Base-by-base conservation (phyloP, 108 stramenopile genomes). In the Parietichytrium sp. region DNA sequence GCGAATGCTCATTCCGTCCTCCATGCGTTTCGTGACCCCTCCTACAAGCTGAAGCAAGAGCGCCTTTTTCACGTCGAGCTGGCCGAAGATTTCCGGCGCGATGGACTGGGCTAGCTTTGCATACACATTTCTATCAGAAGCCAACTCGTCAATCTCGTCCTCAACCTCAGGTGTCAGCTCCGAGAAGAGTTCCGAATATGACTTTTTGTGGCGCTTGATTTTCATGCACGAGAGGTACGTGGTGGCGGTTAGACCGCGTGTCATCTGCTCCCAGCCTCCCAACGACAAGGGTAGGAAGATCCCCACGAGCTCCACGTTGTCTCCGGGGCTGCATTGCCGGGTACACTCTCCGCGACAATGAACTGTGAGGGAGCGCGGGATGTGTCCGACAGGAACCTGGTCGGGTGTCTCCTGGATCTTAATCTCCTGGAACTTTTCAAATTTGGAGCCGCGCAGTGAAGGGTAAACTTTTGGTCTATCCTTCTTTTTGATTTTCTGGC, bases 1-100 rank as follows among this genome's bases (percentile, higher is more conserved):
- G 20, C 98, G 93, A 79, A 98, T 98, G 8, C 90, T 83, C 95
- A 98, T 96, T 23, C 97, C 97, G 87, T 99, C 98, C 0, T 91
- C 87, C 50, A 98, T 82, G 49, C 89, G 92, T 0, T 93, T 82
- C 30, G 94, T 94, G n/a, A 94, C 95, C 10, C 97, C 98, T 2
- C 97, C 94, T 13, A 97, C 96, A 18, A 99, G 88, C 84, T 96
- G 95, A 26, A 99, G 86, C 7, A 98, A 86, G 29, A 99, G 55
- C 2, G 98, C 96, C 45, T 91, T 91, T 86, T 99, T 99, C 54
- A 98, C 95, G 89, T 98, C 96, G 78, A 94, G 96, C 80, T 97
- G 96, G 25, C 98, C 98, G 85, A 92, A 98, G 47, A 99, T 99
- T 90, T 97, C 97, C 2, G 98, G 98, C 3, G 98, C 98, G 86